Base-by-base conservation (phyloP, 306 rosid species). In the Phaseolus lunatus region DNA sequence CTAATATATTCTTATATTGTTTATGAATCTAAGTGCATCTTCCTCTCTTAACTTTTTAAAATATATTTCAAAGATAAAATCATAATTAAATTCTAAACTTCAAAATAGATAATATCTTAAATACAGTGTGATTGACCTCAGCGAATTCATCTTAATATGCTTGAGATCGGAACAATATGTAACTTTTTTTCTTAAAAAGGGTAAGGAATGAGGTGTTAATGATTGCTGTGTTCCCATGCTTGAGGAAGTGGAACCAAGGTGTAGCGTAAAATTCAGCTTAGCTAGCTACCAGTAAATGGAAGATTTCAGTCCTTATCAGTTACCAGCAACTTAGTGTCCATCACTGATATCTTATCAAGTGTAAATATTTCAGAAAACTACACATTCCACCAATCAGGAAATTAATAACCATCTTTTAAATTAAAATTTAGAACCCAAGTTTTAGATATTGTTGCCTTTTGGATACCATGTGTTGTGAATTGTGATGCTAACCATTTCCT, bases 191-290 rank as follows among this genome's bases (percentile, higher is more conserved):
- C 2, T 5, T 0, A 39, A 39, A 41, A 41, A 11, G 54, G 72
- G 19, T 20, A 74, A 20, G 2, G 45, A 39, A 39, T 39, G 44
- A 39, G 43, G 44, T 39, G 9, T 59, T 39, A 75, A 45, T 62
- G 33, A 62, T 47, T 62, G 61, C 0, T 50, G 63, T 65, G 73
- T 67, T 77, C 54, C 72, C 53, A 67, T 39, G 26, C 52, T 39
- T 11, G 70, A 39, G 50, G 70, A 65, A 65, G 50, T 65, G 70
- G 31, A 37, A 19, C 70, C 50, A 39, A 65, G 39, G 29, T 65
- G 50, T 65, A 11, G 70, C 50, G 50, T 65, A 39, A 9, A 65
- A 39, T 18, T 39, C 18, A 65, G 29, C 50, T 65, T 18, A 35
- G 14, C 5, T 18, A 18, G 9, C 26, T 22, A 39, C 45, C 22